Evolutionary conservation across 768 basidiomycete genomes (phyloP).

Genomic region (Coprinellus aureogranulatus): DNA sequence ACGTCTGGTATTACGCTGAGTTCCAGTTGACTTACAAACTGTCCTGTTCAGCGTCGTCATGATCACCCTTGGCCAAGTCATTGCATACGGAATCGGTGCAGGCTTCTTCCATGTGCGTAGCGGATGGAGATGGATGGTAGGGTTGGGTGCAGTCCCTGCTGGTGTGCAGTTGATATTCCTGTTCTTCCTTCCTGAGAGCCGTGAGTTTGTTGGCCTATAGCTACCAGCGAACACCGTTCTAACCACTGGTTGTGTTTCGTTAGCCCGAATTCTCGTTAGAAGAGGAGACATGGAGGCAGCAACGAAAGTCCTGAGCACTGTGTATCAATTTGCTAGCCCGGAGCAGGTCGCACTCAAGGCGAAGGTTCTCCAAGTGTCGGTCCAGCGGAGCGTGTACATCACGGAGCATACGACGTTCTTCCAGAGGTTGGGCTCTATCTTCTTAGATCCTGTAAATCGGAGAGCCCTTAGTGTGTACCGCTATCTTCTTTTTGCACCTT

Average conservation of each 20-base stretch:
- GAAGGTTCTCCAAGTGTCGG: constrained; percentile 56
- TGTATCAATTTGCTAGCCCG: constrained; percentile 65
- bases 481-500: too few species aligned
- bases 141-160: constrained; percentile 68
- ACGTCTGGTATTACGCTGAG: neutral
- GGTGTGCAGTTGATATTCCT: constrained; percentile 59
- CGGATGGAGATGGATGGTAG: constrained; percentile 87
- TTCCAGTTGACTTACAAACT: neutral
- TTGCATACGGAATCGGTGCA: constrained; percentile 73
- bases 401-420: constrained; percentile 59
- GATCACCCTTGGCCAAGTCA: constrained; percentile 79
- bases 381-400: constrained; percentile 61
- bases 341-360: constrained; percentile 69
- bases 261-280: constrained; percentile 62
- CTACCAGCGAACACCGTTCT: neutral
- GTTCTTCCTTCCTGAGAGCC: constrained; percentile 74
- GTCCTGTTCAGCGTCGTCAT: constrained; percentile 53
- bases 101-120: constrained; percentile 54
- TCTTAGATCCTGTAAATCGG: constrained; percentile 57
- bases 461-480: constrained; percentile 68
- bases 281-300: constrained; percentile 52
- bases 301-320: constrained; percentile 53
- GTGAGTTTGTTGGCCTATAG: constrained; percentile 38
- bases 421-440: constrained; percentile 53
- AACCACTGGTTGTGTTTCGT: neutral